phyloP scores from a whole-genome alignment of 257 asterid species.

The Capsicum baccatum region DNA sequence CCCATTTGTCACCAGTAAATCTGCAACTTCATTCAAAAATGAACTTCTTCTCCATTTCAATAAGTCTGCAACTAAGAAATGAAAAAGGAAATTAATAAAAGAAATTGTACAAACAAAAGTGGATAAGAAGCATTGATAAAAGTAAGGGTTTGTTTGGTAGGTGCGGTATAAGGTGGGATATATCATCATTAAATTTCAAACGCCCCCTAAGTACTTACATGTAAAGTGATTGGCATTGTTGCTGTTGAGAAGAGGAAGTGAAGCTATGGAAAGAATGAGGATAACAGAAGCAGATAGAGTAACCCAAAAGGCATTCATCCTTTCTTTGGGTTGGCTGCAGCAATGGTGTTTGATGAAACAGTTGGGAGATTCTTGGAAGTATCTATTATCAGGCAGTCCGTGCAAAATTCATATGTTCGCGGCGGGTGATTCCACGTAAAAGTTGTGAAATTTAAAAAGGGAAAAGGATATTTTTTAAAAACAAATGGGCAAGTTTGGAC shows the following conservation, averaged over 20 bases:
- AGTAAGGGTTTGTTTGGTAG: too few relatives aligned
- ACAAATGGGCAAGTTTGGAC: too few relatives aligned
- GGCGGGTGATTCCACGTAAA: too few relatives aligned
- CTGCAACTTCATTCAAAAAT: constrained; percentile 45
- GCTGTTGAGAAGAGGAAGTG: constrained; percentile 34
- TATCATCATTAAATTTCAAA: too few relatives aligned
- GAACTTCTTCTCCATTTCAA: constrained; percentile 35
- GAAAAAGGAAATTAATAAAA: background rate
- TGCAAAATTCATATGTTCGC: too few relatives aligned
- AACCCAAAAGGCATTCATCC: constrained; percentile 30
- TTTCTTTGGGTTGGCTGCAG: too few relatives aligned
- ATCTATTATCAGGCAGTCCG: too few relatives aligned
- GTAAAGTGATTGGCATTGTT: background rate
- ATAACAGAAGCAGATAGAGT: constrained; percentile 28
- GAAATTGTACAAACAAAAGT: background rate
- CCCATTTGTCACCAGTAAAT: constrained; percentile 71
- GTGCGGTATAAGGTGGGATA: too few relatives aligned
- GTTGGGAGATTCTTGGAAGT: too few relatives aligned
- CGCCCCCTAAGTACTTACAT: background rate
- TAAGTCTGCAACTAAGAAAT: constrained; percentile 37
- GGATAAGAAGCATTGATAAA: background rate
- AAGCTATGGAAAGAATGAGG: constrained; percentile 35
- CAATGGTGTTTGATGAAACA: too few relatives aligned
- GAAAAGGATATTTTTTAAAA: too few relatives aligned
- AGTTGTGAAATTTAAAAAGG: too few relatives aligned